Base-by-base conservation (phyloP, 1,284 basidiomycete species). In the Microbotryomycetes sp. region DNA sequence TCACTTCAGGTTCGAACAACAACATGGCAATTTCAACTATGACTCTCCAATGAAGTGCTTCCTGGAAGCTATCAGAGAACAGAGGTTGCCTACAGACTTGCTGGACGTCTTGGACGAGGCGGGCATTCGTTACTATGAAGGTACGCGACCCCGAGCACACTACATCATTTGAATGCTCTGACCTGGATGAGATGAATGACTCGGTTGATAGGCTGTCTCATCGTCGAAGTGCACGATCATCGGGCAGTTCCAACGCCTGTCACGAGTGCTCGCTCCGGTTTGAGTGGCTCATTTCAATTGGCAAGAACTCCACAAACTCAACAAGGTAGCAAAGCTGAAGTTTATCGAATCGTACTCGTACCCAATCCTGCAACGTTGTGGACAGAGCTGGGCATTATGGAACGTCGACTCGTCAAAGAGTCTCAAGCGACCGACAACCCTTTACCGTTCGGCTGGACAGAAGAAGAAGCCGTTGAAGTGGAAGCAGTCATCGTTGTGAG, bases 221-320 rank as follows among this genome's bases (percentile, higher is more conserved):
- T 73, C 29, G 68, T 73, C 48, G 70, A 73, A 58, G 71, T 73
- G 25, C 68, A 70, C 67, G 72, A 73, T 55, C 71, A 73, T 51
- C 66, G 72, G 29, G 55, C 52, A n/a, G 32, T 22, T 32, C 23
- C 14, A 42, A n/a, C 31, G 14, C 48, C 36, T 9, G 36, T 42
- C 36, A 22, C 48, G 48, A 7, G 22, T 14, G 48, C 48, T 49
- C n/a, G 48, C n/a, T 49, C 48, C 12, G 48, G 25, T 22, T 14
- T 45, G 48, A 14, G 49, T 29, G 19, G 23, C 29, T 22, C 47
- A 23, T 23, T 16, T 31, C 45, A 53, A 47, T 12, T 47, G 42
- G 30, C 50, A 50, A 14, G 36, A 9, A 42, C 56, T 5, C 49
- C 54, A 52, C 58, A 66, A n/a, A 30, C 54, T 3, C 64, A 60